Base-by-base conservation (phyloP, 305 asterid species). In the Fraxinus sp. region DNA sequence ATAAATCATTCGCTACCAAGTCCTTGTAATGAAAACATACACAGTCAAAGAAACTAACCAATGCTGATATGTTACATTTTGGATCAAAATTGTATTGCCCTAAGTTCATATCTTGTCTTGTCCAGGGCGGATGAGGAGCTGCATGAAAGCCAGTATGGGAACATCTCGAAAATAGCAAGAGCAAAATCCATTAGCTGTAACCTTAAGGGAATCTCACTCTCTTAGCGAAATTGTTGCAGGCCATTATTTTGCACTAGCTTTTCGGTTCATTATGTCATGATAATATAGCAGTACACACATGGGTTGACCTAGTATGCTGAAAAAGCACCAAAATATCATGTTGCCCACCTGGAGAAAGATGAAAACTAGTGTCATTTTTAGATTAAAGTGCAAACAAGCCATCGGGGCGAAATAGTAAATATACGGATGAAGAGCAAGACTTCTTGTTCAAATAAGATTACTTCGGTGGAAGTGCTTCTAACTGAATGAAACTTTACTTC, bases 311-410 rank as follows among this genome's bases (percentile, higher is more conserved):
- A 94, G 82, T 86, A 94, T 92, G 78, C 99, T 87, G 89, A 97
- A 97, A 62, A 79, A 91, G 81, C 95, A 97, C 99, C 98, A 97
- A 86, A 97, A 97, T 83, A 91, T 86, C 96, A 95, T 97, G 86
- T 97, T 97, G 80, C 99, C 99, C 88, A 97, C 98, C 98, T 97
- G 93, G 77, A 70, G 41, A 32, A 32, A 14, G 44, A 70, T 1
- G 2, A 30, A 20, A 57, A 1, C 13, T 0, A 1, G 41, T 0
- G 13, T 2, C 9, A 1, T 2, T 70, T 70, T 68, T 18, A 10
- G 36, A 24, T 22, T 24, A 64, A 24, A 64, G 4, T 28, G 74
- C 22, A 0, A 13, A 30, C 39, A 70, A 70, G 30, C 26, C 66
- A 57, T 57, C 0, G 13, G 26, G 28, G 26, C 1, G 4, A n/a